Evolutionary conservation across 495 filamentous ascomycete species (phyloP).

Genomic region (Penicillium cosmopolitanum): DNA sequence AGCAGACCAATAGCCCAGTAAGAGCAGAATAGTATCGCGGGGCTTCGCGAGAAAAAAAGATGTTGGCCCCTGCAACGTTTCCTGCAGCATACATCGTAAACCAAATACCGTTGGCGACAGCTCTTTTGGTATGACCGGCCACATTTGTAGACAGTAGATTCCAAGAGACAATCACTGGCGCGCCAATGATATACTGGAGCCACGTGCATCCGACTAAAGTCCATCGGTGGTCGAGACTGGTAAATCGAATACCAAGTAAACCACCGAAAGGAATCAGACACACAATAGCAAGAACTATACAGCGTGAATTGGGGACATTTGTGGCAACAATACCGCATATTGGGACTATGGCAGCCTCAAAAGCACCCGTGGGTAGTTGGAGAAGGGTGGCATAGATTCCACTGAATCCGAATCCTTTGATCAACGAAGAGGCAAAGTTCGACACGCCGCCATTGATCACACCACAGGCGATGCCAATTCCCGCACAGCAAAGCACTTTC

Average conservation of each 20-base stretch:
- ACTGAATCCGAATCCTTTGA: conserved; percentile 48
- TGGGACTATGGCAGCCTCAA: conserved; percentile 44
- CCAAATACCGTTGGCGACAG: conserved; percentile 46
- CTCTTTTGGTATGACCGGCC: conserved; percentile 69
- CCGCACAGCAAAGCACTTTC: conserved; percentile 40
- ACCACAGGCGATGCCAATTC: conserved; percentile 43
- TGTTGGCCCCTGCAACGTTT: conserved; percentile 51
- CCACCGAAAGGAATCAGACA: conserved; percentile 42
- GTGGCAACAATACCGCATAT: conserved; percentile 44
- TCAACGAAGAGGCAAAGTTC: conserved; percentile 50
- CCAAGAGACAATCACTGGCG: conserved; percentile 56
- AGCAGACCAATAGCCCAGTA: conserved; percentile 37
- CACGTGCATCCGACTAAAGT: conserved; percentile 57
- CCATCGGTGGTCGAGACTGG: conserved; percentile 47
- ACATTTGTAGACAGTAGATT: conserved; percentile 63
- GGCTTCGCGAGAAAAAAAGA: conserved; percentile 42
- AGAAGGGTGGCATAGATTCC: conserved; percentile 47
- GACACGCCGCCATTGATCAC: conserved; percentile 51
- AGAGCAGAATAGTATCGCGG: conserved; percentile 43
- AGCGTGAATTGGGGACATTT: conserved; percentile 44
- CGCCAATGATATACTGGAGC: conserved; percentile 50
- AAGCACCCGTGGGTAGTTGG: conserved; percentile 48
- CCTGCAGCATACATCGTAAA: conserved; percentile 42
- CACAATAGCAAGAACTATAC: conserved; percentile 41
- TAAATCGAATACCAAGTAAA: conserved; percentile 48